Evolutionary conservation across 164 flowering plant genomes (phyloP), one percentile per base, ranked within the genome.

Genomic region (Stephania yunnanensis): DNA sequence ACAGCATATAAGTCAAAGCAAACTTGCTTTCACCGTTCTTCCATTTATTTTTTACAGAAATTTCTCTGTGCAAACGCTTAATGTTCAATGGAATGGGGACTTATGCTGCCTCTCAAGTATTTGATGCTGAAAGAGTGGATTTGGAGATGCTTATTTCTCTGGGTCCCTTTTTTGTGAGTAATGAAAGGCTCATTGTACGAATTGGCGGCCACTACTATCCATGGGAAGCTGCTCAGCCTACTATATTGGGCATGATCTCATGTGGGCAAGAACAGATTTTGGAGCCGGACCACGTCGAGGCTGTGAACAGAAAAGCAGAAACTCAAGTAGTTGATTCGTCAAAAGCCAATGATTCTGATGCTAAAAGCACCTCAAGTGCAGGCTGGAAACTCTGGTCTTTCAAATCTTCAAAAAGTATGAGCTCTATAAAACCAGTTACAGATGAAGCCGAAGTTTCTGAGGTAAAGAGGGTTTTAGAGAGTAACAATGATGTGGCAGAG

Each of bases 321-420:
- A 73, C 77, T 69, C 46, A 71, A 66, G 78, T 80, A 79, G 91
- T 79, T 46, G 85, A 88, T 81, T 77, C 81, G 67, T 74, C 87
- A 53, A 79, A 71, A 77, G 73, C 79, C n/a, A 75, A 71, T 70
- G 79, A 61, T 78, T 71, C 66, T 86, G 44, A 86, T 31, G 71
- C 82, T 73, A 90, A 91, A 82, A 87, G 81, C 81, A 86, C 65
- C 65, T 69, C 86, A 25, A 71, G 83, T 73, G 90, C 91, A 81
- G 86, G 82, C 81, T 87, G 91, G 92, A 81, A 82, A 79, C 53
- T 85, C 55, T 90, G 94, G 96, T 91, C 95, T 45, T 90, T 91
- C 81, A 85, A 73, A 71, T 87, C 81, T 76, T 87, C 95, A 78
- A 81, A 77, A 71, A 76, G 84, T 20, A 29, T 67, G 74, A 78